A percentile compares a stretch with the other conserved stretches of the same genome.
Evolutionary conservation across 768 basidiomycete species (phyloP).

Genomic region (Hypholoma fasciculare): DNA sequence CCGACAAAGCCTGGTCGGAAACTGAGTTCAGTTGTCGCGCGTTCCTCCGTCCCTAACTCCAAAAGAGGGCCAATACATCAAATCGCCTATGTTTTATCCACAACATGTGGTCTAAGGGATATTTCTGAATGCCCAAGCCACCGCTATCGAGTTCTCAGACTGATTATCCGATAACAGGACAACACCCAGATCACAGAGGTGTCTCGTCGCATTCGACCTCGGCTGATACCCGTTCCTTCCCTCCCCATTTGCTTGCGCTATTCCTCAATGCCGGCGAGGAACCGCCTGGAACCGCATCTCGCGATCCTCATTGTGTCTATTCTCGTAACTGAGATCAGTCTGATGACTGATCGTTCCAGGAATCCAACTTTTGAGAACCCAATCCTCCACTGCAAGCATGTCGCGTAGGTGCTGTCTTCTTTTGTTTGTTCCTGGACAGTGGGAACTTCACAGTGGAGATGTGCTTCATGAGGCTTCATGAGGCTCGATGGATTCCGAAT

Average conservation of each 20-base stretch:
- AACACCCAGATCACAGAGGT: not conserved
- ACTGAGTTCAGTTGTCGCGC: too few species aligned
- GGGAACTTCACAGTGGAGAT: not conserved
- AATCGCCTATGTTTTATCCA: too few species aligned
- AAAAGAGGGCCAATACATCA: too few species aligned
- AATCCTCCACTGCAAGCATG: not conserved
- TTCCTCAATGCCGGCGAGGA: too few species aligned
- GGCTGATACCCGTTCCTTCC: not conserved
- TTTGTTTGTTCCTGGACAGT: not conserved
- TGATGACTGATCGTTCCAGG: not conserved
- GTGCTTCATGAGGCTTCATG: not conserved
- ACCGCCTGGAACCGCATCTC: not conserved
- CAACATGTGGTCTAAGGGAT: too few species aligned
- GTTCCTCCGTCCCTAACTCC: too few species aligned
- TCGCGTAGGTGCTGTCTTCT: not conserved
- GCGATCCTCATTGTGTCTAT: not conserved
- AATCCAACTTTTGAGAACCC: not conserved
- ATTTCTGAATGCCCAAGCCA: too few species aligned
- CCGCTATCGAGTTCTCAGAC: too few species aligned
- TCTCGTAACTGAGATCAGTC: not conserved
- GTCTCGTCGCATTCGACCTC: not conserved
- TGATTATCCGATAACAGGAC: not conserved
- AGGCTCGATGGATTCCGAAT: not conserved
- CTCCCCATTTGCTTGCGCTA: too few species aligned
- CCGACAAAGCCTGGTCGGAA: too few species aligned